Conservation (phyloP, 805 yeast species). For the Candida dendrica region DNA sequence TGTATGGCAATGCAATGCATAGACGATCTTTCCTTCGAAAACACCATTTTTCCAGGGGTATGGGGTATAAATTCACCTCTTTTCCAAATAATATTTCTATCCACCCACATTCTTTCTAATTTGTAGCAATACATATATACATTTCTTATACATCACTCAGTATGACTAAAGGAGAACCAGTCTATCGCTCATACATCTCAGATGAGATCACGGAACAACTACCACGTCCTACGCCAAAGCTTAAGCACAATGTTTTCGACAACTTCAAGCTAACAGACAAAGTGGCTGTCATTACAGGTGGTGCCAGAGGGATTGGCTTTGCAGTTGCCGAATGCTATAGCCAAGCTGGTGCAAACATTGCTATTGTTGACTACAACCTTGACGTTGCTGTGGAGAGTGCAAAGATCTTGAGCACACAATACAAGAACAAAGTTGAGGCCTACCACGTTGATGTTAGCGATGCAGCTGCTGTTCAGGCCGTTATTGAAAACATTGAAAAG, state of each 20-base stretch:
- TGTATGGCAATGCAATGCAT: too few species aligned
- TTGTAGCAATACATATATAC: too few species aligned
- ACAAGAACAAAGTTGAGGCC: slow-evolving; percentile 57
- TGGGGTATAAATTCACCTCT: too few species aligned
- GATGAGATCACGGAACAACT: slow-evolving; percentile 26
- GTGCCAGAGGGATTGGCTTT: slow-evolving; percentile 75
- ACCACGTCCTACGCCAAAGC: slow-evolving; percentile 47
- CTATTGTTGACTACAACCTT: slow-evolving; percentile 27
- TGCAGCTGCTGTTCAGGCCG: slow-evolving; percentile 17
- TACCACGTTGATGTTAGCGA: slow-evolving; percentile 26
- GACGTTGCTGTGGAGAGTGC: slow-evolving; percentile 51
- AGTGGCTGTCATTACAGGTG: slow-evolving; percentile 81
- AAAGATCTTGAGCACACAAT: slow-evolving; percentile 42
- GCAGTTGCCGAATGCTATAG: slow-evolving; percentile 79
- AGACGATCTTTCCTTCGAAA: too few species aligned
- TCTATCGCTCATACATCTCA: slow-evolving; percentile 15
- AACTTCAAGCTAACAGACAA: slow-evolving; percentile 75
- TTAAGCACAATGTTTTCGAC: slow-evolving; percentile 49
- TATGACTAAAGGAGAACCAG: background rate
- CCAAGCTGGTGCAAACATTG: slow-evolving; percentile 83
- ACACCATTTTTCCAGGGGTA: too few species aligned
- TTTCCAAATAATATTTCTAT: too few species aligned
- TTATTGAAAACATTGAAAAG: slow-evolving; percentile 31
- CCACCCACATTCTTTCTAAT: too few species aligned
- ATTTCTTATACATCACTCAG: too few species aligned